phyloP scores from a whole-genome alignment of 1,284 basidiomycete genomes.

The Ceratobasidium sp. region DNA sequence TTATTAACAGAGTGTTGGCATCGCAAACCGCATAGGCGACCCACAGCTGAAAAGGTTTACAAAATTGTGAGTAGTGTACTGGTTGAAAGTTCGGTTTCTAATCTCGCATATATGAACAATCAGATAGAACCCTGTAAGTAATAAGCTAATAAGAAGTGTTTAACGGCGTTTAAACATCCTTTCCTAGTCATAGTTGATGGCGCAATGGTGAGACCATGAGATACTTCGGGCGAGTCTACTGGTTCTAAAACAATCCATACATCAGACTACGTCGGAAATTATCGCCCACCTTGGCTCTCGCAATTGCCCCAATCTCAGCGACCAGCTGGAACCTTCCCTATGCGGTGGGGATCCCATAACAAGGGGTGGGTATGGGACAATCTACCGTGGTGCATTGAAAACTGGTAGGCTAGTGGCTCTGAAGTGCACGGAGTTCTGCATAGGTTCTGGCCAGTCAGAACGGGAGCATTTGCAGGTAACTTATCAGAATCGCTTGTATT shows the following conservation, averaged over 20 bases:
- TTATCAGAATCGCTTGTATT: too few relatives aligned
- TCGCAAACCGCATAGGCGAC: background rate
- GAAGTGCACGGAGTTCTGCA: background rate
- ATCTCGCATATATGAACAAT: background rate
- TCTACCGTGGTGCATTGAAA: background rate
- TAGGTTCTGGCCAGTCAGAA: background rate
- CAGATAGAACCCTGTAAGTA: background rate
- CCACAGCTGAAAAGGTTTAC: background rate
- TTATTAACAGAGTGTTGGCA: slow-evolving; percentile 15
- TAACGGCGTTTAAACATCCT: too few relatives aligned
- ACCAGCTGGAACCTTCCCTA: background rate
- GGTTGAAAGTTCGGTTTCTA: background rate
- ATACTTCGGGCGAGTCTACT: background rate
- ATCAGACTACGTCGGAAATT: background rate
- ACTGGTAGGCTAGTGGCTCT: background rate
- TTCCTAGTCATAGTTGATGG: background rate
- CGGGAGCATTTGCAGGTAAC: background rate
- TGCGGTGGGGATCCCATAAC: background rate
- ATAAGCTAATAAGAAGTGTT: too few relatives aligned
- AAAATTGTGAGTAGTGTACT: background rate
- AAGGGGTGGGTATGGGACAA: background rate
- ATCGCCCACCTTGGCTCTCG: background rate
- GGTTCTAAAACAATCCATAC: background rate
- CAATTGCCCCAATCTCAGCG: background rate
- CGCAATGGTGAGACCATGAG: background rate